Evolutionary conservation across 768 basidiomycete genomes (phyloP), one percentile per base, ranked within the genome.

Genomic region (Leccinellum luteum): DNA sequence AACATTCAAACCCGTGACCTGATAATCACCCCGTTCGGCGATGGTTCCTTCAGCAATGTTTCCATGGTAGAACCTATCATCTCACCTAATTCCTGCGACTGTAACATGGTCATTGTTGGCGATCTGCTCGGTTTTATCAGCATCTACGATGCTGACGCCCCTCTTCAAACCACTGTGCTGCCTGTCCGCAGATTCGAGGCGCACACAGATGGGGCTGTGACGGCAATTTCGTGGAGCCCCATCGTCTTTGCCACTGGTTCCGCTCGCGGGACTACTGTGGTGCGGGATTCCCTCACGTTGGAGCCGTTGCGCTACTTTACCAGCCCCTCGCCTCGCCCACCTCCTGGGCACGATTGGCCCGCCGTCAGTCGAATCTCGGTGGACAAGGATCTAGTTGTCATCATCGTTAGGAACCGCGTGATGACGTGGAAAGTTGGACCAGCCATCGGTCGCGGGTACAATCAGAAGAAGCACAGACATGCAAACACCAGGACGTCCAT

Each of bases 201-300:
- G 1, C 81, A 88, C 62, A 74, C 76, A 51, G 86, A 89, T 60
- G 85, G 81, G 0, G 73, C 83, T 0, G 78, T 92, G 25, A 86
- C 86, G 5, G 80, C 85, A 13, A 73, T 93, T 19, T 77, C 81
- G 1, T 82, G 86, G 79, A 85, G 82, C 56, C 75, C 81, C 3
- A 56, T 77, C n/a, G 75, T 83, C 15, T 73, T 93, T 48, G 78
- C 82, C 13, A 86, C 85, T 0, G 91, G 91, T 28, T 88, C 87
- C 23, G 76, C 80, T 1, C 70, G 77, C 2, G 91, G 91, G 3
- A 74, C 77, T 6, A 78, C 85, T 3, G 75, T 73, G 17, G 76
- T 88, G 14, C 90, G 85, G 78, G 88, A 92, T 62, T 80, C 81
- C 3, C 73, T 90, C 60, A 86, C 83, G 0, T 78, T 90, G 31